Percentiles rank a stretch among this genome's conserved stretches.
Conservation (phyloP, 140 eudicot species). For the Ambrosia hybrid region DNA sequence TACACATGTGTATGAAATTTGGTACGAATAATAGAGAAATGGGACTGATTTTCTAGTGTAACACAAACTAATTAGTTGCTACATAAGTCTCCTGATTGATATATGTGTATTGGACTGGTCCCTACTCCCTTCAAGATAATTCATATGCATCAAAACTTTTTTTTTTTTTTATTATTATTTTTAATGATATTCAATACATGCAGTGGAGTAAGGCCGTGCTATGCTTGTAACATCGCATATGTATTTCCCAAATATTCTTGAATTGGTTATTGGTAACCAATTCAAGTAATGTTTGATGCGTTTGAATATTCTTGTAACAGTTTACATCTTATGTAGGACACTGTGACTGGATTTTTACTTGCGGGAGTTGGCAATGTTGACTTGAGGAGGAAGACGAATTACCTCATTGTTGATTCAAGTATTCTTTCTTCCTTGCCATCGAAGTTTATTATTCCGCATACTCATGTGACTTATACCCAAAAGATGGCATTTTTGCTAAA, state of each 20-base stretch:
- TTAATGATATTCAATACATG: not conserved
- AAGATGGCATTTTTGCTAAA: not conserved
- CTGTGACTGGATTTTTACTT: constrained; percentile 82
- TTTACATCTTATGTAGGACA: constrained; percentile 60
- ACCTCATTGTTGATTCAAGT: constrained; percentile 95
- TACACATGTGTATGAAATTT: too few species aligned
- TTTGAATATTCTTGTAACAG: not conserved
- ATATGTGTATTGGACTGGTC: not conserved
- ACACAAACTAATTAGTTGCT: not conserved
- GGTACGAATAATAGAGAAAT: too few species aligned
- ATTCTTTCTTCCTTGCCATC: constrained; percentile 24
- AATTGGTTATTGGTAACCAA: not conserved
- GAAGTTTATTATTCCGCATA: too few species aligned
- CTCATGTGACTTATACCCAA: not conserved
- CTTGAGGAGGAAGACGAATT: constrained; percentile 92
- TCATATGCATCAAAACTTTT: not conserved
- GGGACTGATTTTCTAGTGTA: not conserved
- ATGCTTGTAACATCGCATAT: not conserved
- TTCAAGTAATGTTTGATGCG: not conserved
- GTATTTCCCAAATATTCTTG: not conserved
- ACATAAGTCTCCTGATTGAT: not conserved
- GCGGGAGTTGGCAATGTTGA: constrained; percentile 99
- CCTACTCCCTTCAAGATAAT: not conserved
- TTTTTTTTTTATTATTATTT: not conserved
- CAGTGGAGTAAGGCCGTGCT: constrained; percentile 7